phyloP scores from a whole-genome alignment of 2,329 filamentous ascomycete genomes.

The Scytalidium sp. region DNA sequence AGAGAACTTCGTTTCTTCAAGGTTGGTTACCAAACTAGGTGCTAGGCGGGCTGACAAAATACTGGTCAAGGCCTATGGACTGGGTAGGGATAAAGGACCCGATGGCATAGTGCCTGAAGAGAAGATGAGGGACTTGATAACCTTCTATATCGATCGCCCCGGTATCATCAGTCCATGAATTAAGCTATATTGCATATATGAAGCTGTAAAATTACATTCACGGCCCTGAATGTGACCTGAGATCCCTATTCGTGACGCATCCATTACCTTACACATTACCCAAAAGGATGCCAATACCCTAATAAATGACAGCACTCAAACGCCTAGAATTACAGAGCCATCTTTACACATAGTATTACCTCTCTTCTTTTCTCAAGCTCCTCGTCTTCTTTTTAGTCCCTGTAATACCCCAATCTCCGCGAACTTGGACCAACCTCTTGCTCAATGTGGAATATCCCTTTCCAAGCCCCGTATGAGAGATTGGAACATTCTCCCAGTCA shows the following conservation, averaged over 20 bases:
- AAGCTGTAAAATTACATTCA: not conserved
- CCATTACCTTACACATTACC: not conserved
- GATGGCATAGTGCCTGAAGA: conserved; percentile 8
- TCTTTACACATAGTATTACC: not conserved
- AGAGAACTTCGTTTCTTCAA: conserved; percentile 8
- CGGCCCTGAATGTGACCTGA: not conserved
- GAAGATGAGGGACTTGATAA: conserved; percentile 9
- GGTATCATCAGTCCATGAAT: not conserved
- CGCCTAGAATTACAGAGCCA: not conserved
- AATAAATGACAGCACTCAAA: not conserved
- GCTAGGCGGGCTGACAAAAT: conserved; percentile 4
- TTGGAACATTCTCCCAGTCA: conserved; percentile 21
- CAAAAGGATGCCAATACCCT: not conserved
- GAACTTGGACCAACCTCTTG: conserved; percentile 24
- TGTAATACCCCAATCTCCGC: conserved; percentile 23
- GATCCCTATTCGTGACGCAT: not conserved
- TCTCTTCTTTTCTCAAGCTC: conserved; percentile 25
- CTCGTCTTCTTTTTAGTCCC: conserved; percentile 23
- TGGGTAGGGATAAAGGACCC: conserved; percentile 6
- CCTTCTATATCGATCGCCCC: conserved; percentile 10
- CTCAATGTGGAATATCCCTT: conserved; percentile 23
- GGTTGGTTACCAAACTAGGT: conserved; percentile 7
- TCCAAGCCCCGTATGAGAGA: conserved; percentile 16
- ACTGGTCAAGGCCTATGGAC: conserved; percentile 4
- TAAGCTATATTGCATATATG: not conserved